Percentiles rank a stretch among this genome's conserved stretches.
Evolutionary conservation across 2,329 filamentous ascomycete genomes (phyloP).

Genomic region (Ophiosphaerella narmari): DNA sequence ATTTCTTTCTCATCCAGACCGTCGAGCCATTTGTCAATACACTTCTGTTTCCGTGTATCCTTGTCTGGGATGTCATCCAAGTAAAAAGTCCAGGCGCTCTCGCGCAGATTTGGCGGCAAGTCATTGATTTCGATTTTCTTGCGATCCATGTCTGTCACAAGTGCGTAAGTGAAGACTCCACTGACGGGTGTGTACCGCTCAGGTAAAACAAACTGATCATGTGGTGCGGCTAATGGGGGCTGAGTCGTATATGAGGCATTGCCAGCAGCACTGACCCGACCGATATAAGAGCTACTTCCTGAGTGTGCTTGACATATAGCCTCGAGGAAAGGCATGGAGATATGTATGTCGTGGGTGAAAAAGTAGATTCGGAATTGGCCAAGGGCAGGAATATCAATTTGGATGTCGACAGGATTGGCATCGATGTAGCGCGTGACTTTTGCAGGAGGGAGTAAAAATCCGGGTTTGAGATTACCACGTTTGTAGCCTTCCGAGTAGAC

Average conservation of each 20-base stretch:
- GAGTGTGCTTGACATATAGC: constrained; percentile 62
- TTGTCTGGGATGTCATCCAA: constrained; percentile 66
- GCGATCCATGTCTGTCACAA: constrained; percentile 69
- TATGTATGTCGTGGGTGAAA: constrained; percentile 66
- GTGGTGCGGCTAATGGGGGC: constrained; percentile 60
- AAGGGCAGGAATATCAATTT: constrained; percentile 77
- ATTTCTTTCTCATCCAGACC: constrained; percentile 61
- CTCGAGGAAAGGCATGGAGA: constrained; percentile 61
- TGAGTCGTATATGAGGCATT: constrained; percentile 65
- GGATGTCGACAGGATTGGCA: constrained; percentile 76
- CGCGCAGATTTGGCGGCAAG: constrained; percentile 64
- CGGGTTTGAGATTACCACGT: constrained; percentile 50
- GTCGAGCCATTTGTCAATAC: constrained; percentile 73
- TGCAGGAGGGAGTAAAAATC: constrained; percentile 64
- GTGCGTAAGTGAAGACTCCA: constrained; percentile 68
- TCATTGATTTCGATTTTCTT: constrained; percentile 67
- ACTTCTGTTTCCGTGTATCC: constrained; percentile 56
- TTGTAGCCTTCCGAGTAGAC: constrained; percentile 57
- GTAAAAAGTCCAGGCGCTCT: constrained; percentile 74
- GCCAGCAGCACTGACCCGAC: constrained; percentile 63
- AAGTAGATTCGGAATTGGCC: constrained; percentile 79
- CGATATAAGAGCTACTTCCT: constrained; percentile 60
- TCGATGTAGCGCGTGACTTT: constrained; percentile 76
- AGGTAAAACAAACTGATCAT: constrained; percentile 69
- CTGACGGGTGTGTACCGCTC: constrained; percentile 71